Conservation (phyloP, 1,284 basidiomycete species). For the Fomitopsis palustris region DNA sequence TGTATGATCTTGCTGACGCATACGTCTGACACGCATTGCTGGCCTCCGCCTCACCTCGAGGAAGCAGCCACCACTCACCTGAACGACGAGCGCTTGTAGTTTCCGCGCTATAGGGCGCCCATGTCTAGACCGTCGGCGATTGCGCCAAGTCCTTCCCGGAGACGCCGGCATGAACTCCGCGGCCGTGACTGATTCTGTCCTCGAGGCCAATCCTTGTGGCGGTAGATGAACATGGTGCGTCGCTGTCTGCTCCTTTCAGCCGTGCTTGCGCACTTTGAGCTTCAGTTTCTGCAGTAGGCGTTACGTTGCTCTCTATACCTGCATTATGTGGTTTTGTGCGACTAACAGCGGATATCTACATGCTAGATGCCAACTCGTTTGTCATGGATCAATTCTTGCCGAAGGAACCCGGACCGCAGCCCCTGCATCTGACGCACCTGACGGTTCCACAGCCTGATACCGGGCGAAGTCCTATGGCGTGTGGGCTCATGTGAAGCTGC, state of each 20-base stretch:
- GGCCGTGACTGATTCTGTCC: background rate
- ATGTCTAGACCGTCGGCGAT: background rate
- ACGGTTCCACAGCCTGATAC: background rate
- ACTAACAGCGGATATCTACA: background rate
- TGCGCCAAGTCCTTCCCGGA: background rate
- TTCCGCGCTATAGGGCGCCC: no score
- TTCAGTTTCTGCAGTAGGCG: no score
- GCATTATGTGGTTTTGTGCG: background rate
- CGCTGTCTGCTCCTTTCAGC: background rate
- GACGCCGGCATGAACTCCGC: background rate
- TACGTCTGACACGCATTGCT: no score
- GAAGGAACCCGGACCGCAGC: constrained; percentile 1
- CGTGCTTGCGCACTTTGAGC: no score
- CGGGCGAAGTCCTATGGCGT: background rate
- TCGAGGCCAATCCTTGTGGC: background rate
- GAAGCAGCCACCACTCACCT: no score
- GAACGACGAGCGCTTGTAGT: no score
- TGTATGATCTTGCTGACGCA: no score
- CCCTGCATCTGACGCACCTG: background rate
- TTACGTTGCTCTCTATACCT: background rate
- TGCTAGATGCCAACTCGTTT: background rate
- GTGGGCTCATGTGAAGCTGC: background rate
- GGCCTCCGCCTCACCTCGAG: no score
- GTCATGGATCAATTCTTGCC: background rate
- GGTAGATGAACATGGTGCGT: background rate